Base-by-base conservation (phyloP, 768 basidiomycete genomes). In the Lactarius tabidus region DNA sequence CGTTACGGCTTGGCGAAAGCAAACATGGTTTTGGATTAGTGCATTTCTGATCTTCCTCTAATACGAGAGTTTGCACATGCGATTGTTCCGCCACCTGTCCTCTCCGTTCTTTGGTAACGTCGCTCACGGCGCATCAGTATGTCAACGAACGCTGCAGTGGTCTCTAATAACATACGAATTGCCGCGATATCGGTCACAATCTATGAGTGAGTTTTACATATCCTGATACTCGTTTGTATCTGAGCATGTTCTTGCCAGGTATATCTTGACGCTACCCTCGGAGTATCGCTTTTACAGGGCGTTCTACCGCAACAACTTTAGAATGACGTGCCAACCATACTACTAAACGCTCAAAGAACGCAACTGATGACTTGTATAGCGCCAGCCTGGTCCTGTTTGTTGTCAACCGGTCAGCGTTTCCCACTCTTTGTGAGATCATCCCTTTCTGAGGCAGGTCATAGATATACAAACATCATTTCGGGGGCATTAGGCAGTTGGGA, bases 401-500 rank as follows among this genome's bases (percentile, higher is more conserved):
- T 20, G 35, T 67, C 20, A 51, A 59, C 57, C 48, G 60, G 66
- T 63, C 17, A 35, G 55, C 33, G 14, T 10, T 35, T 5, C 1
- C 20, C 33, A 26, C 8, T 67, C 45, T 20, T 33, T 39, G 12
- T 26, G 48, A 51, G 26, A 12, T 14, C 20, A 17, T 33, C 51
- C 18, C 29, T 39, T 38, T 51, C 31, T 43, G 33, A 53, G 38
- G 18, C 17, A 15, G n/a, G 33, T 28, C 52, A 20, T 67, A 82
- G 82, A 51, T 72, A 75, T 61, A 71, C 74, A 41, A 84, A 82
- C 71, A 75, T 85, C 33, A 18, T 76, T 6, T 78, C 78, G 52
- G 76, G 85, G 64, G 74, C 77, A 9, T 63, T 86, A 59, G 82
- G 82, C 69, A 85, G 80, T 71, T 79, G 82, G 67, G 85, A 84